Conservation (phyloP, 163 green algal genomes). For the Coccomyxa subellipsoidea region DNA sequence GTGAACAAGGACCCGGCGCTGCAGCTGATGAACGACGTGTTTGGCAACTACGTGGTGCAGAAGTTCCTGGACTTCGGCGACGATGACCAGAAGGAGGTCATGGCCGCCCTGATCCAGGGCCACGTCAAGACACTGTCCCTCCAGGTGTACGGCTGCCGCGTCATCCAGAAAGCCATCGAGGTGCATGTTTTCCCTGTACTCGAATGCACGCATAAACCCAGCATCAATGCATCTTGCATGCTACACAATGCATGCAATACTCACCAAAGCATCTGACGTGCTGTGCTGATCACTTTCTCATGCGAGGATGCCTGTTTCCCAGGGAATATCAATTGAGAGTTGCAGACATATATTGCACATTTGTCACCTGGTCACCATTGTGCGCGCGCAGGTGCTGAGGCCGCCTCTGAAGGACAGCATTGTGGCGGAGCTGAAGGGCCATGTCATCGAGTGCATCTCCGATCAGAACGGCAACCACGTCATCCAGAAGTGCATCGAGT, state of each 20-base stretch:
- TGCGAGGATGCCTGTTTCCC: too few relatives aligned
- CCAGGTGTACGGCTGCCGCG: conserved; percentile 91
- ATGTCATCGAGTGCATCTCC: conserved; percentile 63
- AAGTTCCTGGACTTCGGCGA: conserved; percentile 77
- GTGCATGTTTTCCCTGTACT: conserved; percentile 13
- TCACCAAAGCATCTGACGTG: too few relatives aligned
- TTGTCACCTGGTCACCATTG: neutral
- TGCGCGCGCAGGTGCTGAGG: neutral
- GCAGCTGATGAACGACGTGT: conserved; percentile 87
- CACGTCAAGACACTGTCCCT: conserved; percentile 66
- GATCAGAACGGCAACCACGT: conserved; percentile 96
- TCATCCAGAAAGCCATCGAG: conserved; percentile 89
- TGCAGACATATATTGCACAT: too few relatives aligned
- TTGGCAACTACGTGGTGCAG: conserved; percentile 88
- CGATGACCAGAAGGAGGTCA: neutral
- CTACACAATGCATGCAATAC: too few relatives aligned
- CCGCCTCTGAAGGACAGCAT: neutral
- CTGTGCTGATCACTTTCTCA: too few relatives aligned
- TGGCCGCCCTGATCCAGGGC: conserved; percentile 38
- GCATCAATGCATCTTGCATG: too few relatives aligned
- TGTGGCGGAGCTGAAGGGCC: conserved; percentile 66
- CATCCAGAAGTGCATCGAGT: conserved; percentile 90
- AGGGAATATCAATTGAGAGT: too few relatives aligned
- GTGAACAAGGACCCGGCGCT: conserved; percentile 26
- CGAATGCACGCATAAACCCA: too few relatives aligned